Evolutionary conservation across 225 moss, liverwort and hornwort species (phyloP).

Genomic region (Marchantia polymorpha): DNA sequence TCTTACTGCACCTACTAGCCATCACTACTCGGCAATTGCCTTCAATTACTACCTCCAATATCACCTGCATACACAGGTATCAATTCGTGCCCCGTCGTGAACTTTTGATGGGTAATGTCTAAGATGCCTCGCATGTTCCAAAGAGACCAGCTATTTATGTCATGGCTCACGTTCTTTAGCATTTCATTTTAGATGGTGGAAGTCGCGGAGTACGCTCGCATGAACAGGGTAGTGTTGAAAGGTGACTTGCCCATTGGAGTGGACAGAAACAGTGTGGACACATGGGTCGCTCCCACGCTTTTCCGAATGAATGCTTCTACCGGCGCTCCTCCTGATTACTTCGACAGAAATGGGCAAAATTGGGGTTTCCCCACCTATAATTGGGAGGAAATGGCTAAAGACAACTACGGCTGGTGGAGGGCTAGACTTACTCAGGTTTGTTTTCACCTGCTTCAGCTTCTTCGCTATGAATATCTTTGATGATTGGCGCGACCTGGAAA

Average conservation of each 20-base stretch:
- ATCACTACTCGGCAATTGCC: constrained; percentile 56
- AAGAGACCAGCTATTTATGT: too few relatives aligned
- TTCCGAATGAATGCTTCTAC: constrained; percentile 92
- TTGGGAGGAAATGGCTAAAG: constrained; percentile 97
- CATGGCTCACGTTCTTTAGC: background rate
- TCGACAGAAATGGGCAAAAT: constrained; percentile 80
- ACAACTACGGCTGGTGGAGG: constrained; percentile 93
- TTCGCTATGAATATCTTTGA: background rate
- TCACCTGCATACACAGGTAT: constrained; percentile 76
- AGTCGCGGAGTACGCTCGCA: constrained; percentile 74
- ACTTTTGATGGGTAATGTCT: too few relatives aligned
- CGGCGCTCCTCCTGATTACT: constrained; percentile 91
- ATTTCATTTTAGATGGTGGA: constrained; percentile 42
- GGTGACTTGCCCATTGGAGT: constrained; percentile 95
- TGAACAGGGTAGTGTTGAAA: constrained; percentile 70
- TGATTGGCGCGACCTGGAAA: too few relatives aligned
- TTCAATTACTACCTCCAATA: constrained; percentile 84
- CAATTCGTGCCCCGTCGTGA: too few relatives aligned
- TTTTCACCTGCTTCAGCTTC: background rate
- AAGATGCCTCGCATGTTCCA: too few relatives aligned
- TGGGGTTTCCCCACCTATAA: constrained; percentile 95
- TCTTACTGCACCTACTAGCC: constrained; percentile 49
- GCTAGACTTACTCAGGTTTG: constrained; percentile 81
- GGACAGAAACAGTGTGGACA: constrained; percentile 86
- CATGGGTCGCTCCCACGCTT: constrained; percentile 75